A percentile compares a stretch with the other conserved stretches of the same genome.
These are phyloP conservation scores for Spergularia marina DNA, from an alignment of 148 eudicot species.

Conservation along the genomic window DNA sequence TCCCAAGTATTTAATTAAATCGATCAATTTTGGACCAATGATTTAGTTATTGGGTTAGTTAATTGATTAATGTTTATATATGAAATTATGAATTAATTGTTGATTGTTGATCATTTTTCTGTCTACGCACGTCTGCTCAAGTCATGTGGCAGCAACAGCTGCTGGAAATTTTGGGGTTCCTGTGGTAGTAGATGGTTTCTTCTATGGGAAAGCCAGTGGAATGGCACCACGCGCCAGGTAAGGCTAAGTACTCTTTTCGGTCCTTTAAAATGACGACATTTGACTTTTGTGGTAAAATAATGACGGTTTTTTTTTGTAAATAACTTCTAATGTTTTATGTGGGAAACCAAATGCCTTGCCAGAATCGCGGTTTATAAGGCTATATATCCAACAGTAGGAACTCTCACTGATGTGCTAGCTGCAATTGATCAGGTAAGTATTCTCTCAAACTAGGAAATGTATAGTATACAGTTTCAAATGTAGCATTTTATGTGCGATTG, in stretches of 20 bases:
- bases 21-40: too few relatives aligned
- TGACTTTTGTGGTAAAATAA: neutral
- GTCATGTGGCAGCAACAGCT: constrained; percentile 95
- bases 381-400: constrained; percentile 76
- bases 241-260: neutral
- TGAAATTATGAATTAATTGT: too few relatives aligned
- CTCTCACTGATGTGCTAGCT: constrained; percentile 75
- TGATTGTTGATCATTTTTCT: neutral
- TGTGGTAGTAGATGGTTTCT: constrained; percentile 75
- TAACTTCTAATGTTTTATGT: neutral
- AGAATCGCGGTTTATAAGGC: constrained; percentile 98
- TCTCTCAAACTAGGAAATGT: neutral
- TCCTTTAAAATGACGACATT: neutral
- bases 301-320: neutral
- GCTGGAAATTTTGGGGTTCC: constrained; percentile 93
- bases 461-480: neutral
- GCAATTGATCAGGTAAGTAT: constrained; percentile 90
- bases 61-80: too few relatives aligned
- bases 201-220: constrained; percentile 86
- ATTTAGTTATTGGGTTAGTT: too few relatives aligned
- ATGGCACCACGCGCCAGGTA: constrained; percentile 96
- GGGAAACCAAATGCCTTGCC: constrained; percentile 14
- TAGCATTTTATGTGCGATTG: neutral
- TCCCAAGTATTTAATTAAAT: too few relatives aligned
- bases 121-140: constrained; percentile 22